Percentiles rank a stretch among this genome's conserved stretches.
Evolutionary conservation across 805 yeast species (phyloP).

Genomic region (Nakazawaea holstii): DNA sequence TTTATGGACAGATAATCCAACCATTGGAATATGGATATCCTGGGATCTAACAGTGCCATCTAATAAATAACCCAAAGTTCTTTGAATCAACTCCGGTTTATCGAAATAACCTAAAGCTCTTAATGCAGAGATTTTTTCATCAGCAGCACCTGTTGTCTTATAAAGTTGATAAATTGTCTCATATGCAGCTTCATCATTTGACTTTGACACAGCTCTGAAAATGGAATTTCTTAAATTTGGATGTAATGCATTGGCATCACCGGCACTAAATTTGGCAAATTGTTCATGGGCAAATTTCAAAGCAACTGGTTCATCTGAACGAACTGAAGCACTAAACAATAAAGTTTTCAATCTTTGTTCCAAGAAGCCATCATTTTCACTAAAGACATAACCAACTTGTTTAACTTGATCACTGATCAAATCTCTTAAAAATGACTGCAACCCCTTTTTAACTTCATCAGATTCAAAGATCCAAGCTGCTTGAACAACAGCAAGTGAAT

Average conservation of each 20-base stretch:
- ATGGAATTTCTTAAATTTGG: conserved; percentile 68
- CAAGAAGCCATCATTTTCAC: conserved; percentile 48
- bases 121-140: conserved; percentile 67
- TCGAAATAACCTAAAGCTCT: conserved; percentile 62
- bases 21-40: conserved; percentile 58
- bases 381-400: conserved; percentile 61
- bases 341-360: conserved; percentile 63
- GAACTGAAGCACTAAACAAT: conserved; percentile 56
- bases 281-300: conserved; percentile 38
- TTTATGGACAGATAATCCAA: conserved; percentile 57
- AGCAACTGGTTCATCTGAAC: conserved; percentile 42
- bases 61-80: conserved; percentile 54
- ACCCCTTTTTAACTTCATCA: conserved; percentile 36
- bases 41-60: conserved; percentile 67
- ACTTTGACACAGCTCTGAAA: conserved; percentile 59
- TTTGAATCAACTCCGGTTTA: conserved; percentile 44
- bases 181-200: conserved; percentile 58
- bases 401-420: conserved; percentile 51
- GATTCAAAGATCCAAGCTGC: conserved; percentile 54
- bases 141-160: conserved; percentile 53
- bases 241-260: conserved; percentile 65
- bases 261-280: conserved; percentile 50
- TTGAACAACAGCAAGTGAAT: conserved; percentile 41
- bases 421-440: conserved; percentile 47
- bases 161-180: conserved; percentile 58